These are phyloP conservation scores for Celoporthe dispersa DNA, from an alignment of 2,329 filamentous ascomycete genomes.

Conservation along the genomic window DNA sequence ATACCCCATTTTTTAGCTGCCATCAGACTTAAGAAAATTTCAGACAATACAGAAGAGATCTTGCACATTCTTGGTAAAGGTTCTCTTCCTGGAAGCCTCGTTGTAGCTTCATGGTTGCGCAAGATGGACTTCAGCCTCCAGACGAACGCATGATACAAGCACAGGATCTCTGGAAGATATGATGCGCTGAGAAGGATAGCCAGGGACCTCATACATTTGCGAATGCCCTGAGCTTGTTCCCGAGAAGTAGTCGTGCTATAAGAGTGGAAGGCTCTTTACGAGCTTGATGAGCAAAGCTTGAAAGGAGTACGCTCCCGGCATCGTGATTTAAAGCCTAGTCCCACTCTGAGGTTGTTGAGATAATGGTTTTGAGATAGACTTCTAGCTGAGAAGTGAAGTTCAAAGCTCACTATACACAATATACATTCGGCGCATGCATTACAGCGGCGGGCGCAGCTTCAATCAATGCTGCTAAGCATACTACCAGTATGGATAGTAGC, in stretches of 20 bases:
- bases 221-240: not conserved
- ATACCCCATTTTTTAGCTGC: not conserved
- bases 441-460: too few species aligned
- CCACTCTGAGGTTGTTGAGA: not conserved
- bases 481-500: too few species aligned
- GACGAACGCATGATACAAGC: not conserved
- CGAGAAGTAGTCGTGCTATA: not conserved
- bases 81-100: not conserved
- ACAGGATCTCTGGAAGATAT: not conserved
- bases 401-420: too few species aligned
- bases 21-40: not conserved
- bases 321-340: not conserved
- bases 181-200: not conserved
- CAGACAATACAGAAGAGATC: not conserved
- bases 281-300: not conserved
- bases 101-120: not conserved
- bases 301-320: not conserved
- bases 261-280: not conserved
- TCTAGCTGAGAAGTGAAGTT: not conserved
- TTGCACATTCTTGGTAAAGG: not conserved
- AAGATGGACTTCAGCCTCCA: not conserved
- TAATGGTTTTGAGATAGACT: not conserved
- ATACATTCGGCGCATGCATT: too few species aligned
- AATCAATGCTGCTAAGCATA: not conserved
- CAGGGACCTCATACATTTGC: not conserved